These are phyloP conservation scores for Murraya paniculata DNA, from an alignment of 345 rosid species.

Conservation along the genomic window DNA sequence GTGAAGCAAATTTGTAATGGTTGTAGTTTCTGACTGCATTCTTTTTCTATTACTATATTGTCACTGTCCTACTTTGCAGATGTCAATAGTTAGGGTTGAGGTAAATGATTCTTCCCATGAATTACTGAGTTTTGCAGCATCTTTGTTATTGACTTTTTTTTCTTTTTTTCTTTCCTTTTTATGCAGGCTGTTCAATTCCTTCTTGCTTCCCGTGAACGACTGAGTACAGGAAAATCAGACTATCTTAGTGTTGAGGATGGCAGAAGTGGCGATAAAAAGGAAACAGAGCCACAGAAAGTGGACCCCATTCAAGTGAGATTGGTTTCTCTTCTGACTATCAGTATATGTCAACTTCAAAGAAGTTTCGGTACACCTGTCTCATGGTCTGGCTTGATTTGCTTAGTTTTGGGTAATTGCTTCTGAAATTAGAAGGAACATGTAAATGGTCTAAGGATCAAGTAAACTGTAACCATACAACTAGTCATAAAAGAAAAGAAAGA, in stretches of 20 bases:
- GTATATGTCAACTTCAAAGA: not conserved
- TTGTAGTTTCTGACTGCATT: not conserved
- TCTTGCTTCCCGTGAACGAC: constrained; percentile 52
- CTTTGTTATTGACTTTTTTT: not conserved
- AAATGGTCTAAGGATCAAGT: not conserved
- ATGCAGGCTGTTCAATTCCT: constrained; percentile 82
- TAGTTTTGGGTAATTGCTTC: not conserved
- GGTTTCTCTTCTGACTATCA: constrained; percentile 9
- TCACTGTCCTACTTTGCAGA: not conserved
- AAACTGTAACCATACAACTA: not conserved
- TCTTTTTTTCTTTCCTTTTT: constrained; percentile 9
- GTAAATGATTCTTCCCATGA: not conserved
- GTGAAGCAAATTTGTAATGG: not conserved
- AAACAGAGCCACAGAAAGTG: constrained; percentile 30
- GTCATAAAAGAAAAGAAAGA: not conserved
- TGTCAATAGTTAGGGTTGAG: not conserved
- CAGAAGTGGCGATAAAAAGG: constrained; percentile 28
- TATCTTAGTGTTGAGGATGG: constrained; percentile 25
- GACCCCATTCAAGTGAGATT: constrained; percentile 78
- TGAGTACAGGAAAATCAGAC: constrained; percentile 42
- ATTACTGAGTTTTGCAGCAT: not conserved
- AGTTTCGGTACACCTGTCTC: not conserved
- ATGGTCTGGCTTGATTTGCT: not conserved
- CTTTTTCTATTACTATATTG: not conserved
- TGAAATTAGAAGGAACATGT: not conserved